Conservation (phyloP, 2,329 filamentous ascomycete species). For the Ceratocystiopsis brevicomis region DNA sequence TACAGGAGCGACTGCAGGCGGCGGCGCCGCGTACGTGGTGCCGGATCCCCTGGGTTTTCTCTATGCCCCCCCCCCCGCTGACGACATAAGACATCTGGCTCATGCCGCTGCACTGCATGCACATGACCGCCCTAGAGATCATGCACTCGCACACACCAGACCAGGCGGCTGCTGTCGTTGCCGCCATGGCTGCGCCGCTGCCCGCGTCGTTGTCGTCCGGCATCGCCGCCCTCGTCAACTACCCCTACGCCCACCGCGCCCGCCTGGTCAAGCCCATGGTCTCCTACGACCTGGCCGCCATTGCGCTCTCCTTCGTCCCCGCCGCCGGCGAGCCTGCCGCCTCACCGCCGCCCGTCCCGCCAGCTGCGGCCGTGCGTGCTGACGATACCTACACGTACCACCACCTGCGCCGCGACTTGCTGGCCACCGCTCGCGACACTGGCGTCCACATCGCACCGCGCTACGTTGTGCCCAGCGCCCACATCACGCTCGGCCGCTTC, state of each 20-base stretch:
- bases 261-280: slow-evolving; percentile 67
- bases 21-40: slow-evolving; percentile 47
- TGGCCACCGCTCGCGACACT: slow-evolving; percentile 35
- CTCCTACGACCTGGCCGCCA: slow-evolving; percentile 66
- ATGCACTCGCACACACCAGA: slow-evolving; percentile 56
- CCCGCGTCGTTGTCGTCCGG: slow-evolving; percentile 15
- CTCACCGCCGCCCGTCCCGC: slow-evolving; percentile 22
- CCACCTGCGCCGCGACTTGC: slow-evolving; percentile 68
- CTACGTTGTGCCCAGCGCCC: slow-evolving; percentile 77
- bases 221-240: slow-evolving; percentile 41
- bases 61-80: not conserved
- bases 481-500: slow-evolving; percentile 75
- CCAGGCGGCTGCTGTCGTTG: slow-evolving; percentile 47
- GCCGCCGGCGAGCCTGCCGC: slow-evolving; percentile 41
- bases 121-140: slow-evolving; percentile 72
- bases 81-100: slow-evolving; percentile 47
- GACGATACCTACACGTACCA: slow-evolving; percentile 70
- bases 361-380: slow-evolving; percentile 11
- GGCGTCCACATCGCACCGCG: slow-evolving; percentile 57
- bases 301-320: slow-evolving; percentile 76
- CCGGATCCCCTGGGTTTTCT: not conserved
- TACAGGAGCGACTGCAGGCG: slow-evolving; percentile 48
- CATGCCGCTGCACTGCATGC: slow-evolving; percentile 60
- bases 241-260: slow-evolving; percentile 42
- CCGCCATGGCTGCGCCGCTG: slow-evolving; percentile 22